phyloP scores from a whole-genome alignment of 805 yeast species.

The Candida germanica region DNA sequence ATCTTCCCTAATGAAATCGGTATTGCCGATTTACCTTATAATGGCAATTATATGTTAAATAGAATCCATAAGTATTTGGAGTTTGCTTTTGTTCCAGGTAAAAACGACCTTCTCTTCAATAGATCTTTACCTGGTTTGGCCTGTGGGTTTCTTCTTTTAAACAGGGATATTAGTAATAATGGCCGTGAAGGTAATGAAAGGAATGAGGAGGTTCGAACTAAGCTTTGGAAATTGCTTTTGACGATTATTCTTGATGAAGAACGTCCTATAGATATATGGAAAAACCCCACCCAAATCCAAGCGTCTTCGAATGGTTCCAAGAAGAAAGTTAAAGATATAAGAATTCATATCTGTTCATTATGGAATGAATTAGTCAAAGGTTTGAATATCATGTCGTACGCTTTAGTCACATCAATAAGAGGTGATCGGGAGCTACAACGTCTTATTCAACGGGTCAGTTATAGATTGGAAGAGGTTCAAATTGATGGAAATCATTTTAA shows the following conservation, averaged over 20 bases:
- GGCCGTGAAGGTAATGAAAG: conserved; percentile 14
- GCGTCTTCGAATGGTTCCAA: conserved; percentile 16
- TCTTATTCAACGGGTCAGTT: conserved; percentile 3
- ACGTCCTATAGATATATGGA: conserved; percentile 25
- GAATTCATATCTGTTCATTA: conserved; percentile 27
- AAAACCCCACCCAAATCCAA: conserved; percentile 28
- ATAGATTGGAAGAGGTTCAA: conserved; percentile 19
- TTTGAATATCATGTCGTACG: conserved; percentile 17
- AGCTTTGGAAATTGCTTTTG: conserved; percentile 18
- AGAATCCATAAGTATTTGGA: conserved; percentile 5
- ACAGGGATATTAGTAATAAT: conserved; percentile 19
- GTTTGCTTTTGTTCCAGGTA: neutral
- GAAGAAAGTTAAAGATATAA: conserved; percentile 19
- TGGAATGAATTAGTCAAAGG: conserved; percentile 38
- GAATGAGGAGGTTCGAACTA: neutral
- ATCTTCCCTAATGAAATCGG: conserved; percentile 25
- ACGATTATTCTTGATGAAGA: conserved; percentile 11
- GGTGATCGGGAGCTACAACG: conserved; percentile 6
- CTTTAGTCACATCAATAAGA: conserved; percentile 3
- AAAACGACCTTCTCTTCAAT: neutral
- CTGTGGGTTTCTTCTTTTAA: conserved; percentile 21
- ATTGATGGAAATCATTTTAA: conserved; percentile 20
- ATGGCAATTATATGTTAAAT: neutral
- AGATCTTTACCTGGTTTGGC: conserved; percentile 19
- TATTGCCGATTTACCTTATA: neutral